Conservation (phyloP, 805 yeast species). For the Lipomyces starkeyi region DNA sequence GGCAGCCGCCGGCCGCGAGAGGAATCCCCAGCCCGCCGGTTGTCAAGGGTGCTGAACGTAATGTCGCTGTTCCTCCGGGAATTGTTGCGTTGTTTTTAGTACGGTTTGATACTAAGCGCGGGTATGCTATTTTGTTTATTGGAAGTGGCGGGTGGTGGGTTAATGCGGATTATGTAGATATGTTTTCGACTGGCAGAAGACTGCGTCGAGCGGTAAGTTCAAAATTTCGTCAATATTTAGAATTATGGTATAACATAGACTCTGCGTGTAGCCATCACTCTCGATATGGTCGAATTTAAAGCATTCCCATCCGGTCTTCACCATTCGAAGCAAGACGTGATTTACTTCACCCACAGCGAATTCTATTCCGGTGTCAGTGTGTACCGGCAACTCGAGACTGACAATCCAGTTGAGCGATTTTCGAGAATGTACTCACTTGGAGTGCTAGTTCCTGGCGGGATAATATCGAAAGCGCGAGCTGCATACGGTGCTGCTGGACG, state of each 20-base stretch:
- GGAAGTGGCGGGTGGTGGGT: slow-evolving; percentile 47
- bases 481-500: slow-evolving; percentile 31
- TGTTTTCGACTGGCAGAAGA: slow-evolving; percentile 33
- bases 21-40: not conserved
- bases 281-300: slow-evolving; percentile 62
- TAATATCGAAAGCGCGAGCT: slow-evolving; percentile 22
- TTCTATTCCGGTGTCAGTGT: slow-evolving; percentile 55
- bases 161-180: slow-evolving; percentile 13
- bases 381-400: slow-evolving; percentile 53
- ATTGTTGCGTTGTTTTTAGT: slow-evolving; percentile 54
- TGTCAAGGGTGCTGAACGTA: not conserved
- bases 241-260: not conserved
- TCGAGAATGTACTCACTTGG: slow-evolving; percentile 66
- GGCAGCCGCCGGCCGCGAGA: not conserved
- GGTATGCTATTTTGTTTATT: slow-evolving; percentile 48
- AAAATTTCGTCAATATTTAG: not conserved
- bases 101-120: slow-evolving; percentile 59
- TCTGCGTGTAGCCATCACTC: slow-evolving; percentile 28
- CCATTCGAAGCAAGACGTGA: slow-evolving; percentile 56
- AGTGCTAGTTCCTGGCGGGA: slow-evolving; percentile 47
- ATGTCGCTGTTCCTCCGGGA: slow-evolving; percentile 24
- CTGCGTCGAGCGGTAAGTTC: slow-evolving; percentile 39
- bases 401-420: slow-evolving; percentile 40
- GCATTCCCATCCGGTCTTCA: slow-evolving; percentile 76
- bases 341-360: slow-evolving; percentile 56